Percentiles rank a stretch among this genome's conserved stretches.
These are phyloP conservation scores for Colletotrichum limetticola DNA, from an alignment of 2,329 filamentous ascomycete species.

Conservation along the genomic window DNA sequence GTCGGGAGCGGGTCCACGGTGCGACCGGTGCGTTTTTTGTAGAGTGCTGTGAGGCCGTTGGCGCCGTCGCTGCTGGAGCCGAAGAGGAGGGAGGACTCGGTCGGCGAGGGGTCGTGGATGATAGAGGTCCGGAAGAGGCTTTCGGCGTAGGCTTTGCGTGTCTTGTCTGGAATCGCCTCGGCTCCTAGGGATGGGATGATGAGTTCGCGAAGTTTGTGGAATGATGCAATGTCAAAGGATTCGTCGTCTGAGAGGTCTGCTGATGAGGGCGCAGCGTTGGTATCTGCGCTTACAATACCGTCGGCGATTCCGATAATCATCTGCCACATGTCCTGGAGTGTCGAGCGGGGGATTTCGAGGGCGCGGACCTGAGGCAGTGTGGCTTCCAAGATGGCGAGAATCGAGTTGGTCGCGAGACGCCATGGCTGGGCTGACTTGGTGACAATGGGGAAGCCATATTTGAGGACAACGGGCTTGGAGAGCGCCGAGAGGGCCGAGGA, in stretches of 20 bases:
- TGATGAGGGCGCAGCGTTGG: constrained; percentile 55
- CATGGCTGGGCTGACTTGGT: constrained; percentile 80
- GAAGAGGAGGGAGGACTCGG: constrained; percentile 66
- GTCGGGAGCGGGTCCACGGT: constrained; percentile 76
- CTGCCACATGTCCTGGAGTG: constrained; percentile 74
- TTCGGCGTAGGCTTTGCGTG: constrained; percentile 76
- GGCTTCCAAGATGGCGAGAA: constrained; percentile 74
- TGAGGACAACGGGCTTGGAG: constrained; percentile 76
- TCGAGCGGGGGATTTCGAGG: constrained; percentile 55
- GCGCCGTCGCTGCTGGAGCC: constrained; percentile 49
- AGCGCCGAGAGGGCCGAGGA: constrained; percentile 74
- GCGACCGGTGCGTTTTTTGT: constrained; percentile 73
- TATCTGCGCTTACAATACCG: constrained; percentile 76
- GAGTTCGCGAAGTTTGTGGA: constrained; percentile 74
- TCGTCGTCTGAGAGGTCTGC: constrained; percentile 75
- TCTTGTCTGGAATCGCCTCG: constrained; percentile 70
- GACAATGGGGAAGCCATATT: constrained; percentile 80
- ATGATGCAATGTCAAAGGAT: constrained; percentile 81
- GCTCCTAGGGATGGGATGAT: constrained; percentile 80
- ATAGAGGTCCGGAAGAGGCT: constrained; percentile 86
- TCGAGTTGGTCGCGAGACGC: constrained; percentile 80
- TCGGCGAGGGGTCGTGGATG: constrained; percentile 72
- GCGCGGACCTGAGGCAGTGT: constrained; percentile 70
- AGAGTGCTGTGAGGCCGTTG: constrained; percentile 70
- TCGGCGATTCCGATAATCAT: constrained; percentile 72